Conservation (phyloP, 805 yeast species). For the Clavispora phyllophila region DNA sequence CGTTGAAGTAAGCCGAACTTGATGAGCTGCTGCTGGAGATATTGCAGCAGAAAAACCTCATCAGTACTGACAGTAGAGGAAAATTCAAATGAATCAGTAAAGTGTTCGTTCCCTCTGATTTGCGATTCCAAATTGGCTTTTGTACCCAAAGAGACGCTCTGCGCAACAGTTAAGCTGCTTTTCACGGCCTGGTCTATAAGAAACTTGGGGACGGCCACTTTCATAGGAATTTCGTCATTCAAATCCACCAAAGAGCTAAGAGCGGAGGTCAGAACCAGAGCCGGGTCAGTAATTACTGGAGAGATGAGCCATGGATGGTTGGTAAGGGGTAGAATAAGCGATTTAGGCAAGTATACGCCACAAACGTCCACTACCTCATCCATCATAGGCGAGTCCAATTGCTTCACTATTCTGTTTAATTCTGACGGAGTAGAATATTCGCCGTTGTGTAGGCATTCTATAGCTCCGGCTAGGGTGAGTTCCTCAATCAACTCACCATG, state of each 20-base stretch:
- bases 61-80: not conserved
- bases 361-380: conserved; percentile 5
- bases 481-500: conserved; percentile 11
- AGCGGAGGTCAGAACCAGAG: not conserved
- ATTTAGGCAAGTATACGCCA: conserved; percentile 6
- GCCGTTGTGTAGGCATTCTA: not conserved
- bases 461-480: conserved; percentile 4
- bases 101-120: not conserved
- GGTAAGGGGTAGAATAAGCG: not conserved
- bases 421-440: not conserved
- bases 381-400: not conserved
- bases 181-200: not conserved
- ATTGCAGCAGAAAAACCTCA: not conserved
- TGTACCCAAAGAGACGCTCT: conserved; percentile 4
- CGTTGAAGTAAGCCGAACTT: not conserved
- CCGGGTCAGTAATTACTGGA: conserved; percentile 4
- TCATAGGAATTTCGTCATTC: conserved; percentile 3
- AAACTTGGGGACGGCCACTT: conserved; percentile 1
- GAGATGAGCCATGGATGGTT: conserved; percentile 6
- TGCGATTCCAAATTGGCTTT: conserved; percentile 2
- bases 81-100: not conserved
- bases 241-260: conserved; percentile 1
- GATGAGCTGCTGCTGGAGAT: not conserved
- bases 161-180: conserved; percentile 2
- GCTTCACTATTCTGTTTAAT: not conserved